Conservation (phyloP, 768 basidiomycete genomes). For the Rhodocollybia butyracea region DNA sequence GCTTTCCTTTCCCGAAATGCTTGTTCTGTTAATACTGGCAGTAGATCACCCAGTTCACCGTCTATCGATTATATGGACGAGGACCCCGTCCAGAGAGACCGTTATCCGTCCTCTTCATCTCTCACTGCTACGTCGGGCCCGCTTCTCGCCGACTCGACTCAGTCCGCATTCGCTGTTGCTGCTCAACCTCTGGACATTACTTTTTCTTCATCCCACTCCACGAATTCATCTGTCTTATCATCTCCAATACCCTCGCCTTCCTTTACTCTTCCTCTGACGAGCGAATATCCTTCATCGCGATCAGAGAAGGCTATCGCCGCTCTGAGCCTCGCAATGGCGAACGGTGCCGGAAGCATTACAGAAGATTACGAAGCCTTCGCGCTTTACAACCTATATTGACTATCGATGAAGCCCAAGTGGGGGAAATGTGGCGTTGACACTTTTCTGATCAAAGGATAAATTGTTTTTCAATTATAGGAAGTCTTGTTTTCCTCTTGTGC, state of each 20-base stretch:
- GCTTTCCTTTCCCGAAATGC: constrained; percentile 16
- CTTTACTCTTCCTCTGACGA: constrained; percentile 8
- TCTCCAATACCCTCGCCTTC: constrained; percentile 22
- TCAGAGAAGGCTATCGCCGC: constrained; percentile 61
- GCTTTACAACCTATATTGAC: constrained; percentile 28
- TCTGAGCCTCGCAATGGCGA: constrained; percentile 57
- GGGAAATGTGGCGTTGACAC: constrained; percentile 55
- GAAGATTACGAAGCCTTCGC: constrained; percentile 51
- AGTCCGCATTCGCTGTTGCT: constrained; percentile 6
- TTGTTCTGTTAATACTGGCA: constrained; percentile 11
- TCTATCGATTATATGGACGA: constrained; percentile 44
- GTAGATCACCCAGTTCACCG: constrained; percentile 28
- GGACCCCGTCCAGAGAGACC: constrained; percentile 21
- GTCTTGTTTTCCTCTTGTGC: neutral
- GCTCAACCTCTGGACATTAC: constrained; percentile 15
- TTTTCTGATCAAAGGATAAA: neutral
- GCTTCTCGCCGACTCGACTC: constrained; percentile 13
- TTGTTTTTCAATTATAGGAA: neutral
- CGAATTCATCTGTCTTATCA: constrained; percentile 37
- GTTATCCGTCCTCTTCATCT: constrained; percentile 29
- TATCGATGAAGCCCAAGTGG: constrained; percentile 43
- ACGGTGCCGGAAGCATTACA: constrained; percentile 54
- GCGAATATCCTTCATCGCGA: constrained; percentile 31
- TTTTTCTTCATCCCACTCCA: constrained; percentile 33
- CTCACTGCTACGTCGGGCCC: constrained; percentile 30